Conservation (phyloP, 192 early-diverging fungal genomes). For the Coemansia sp. region DNA sequence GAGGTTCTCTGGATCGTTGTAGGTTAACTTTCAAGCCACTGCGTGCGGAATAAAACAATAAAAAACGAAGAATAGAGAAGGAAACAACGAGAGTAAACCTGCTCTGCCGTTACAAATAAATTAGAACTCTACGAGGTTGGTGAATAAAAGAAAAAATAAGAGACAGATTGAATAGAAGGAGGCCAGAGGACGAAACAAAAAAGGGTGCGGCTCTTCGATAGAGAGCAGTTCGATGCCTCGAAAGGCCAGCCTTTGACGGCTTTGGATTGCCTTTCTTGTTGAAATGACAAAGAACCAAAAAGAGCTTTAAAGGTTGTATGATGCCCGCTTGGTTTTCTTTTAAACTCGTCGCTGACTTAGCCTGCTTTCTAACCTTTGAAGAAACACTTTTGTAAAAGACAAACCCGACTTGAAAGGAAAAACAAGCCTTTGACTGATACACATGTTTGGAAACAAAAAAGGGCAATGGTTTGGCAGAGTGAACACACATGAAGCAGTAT, state of each 20-base stretch:
- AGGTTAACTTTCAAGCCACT: background rate
- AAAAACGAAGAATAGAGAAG: slow-evolving; percentile 1
- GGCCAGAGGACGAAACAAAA: background rate
- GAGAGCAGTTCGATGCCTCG: background rate
- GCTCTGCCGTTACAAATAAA: background rate
- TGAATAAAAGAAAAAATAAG: slow-evolving; percentile 4
- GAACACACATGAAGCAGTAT: background rate
- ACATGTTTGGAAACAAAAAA: background rate
- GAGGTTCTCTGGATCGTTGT: background rate
- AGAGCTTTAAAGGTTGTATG: background rate
- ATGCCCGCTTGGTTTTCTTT: background rate
- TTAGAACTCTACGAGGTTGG: background rate
- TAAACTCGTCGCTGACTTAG: background rate
- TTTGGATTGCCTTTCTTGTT: background rate
- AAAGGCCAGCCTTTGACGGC: background rate
- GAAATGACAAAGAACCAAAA: slow-evolving; percentile 1
- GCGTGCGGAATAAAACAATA: background rate
- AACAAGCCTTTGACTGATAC: background rate
- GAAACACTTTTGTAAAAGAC: background rate
- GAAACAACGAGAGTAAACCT: background rate
- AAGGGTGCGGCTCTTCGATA: background rate
- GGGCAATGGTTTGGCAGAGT: background rate
- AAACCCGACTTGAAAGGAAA: background rate
- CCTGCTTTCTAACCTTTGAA: background rate
- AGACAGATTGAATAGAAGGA: background rate